These are phyloP conservation scores for Tulasnella sp. DNA, from an alignment of 768 basidiomycete genomes.

Conservation along the genomic window DNA sequence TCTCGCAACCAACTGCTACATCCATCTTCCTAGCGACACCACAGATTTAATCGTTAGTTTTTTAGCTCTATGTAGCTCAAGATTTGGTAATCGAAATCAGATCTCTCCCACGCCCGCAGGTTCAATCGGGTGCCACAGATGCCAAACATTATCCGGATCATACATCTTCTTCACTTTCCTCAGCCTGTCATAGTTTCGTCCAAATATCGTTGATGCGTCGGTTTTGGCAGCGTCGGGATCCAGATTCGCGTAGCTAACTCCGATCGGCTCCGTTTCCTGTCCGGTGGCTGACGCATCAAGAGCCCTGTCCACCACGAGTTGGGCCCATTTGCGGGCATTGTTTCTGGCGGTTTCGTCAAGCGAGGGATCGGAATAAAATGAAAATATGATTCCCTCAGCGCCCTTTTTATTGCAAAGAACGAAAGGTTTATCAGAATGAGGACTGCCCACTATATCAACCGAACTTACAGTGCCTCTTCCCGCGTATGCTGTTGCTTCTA, in stretches of 20 bases:
- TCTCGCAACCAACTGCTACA: too few relatives aligned
- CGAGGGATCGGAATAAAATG: not conserved
- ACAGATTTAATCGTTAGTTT: too few relatives aligned
- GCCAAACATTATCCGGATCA: slow-evolving; percentile 12
- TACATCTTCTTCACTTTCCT: slow-evolving; percentile 8
- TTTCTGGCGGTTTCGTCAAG: not conserved
- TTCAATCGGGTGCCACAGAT: slow-evolving; percentile 15
- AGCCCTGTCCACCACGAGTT: not conserved
- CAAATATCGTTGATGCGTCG: not conserved
- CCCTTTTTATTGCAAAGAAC: too few relatives aligned
- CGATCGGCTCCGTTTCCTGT: not conserved
- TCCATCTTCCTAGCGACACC: too few relatives aligned
- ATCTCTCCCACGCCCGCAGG: too few relatives aligned
- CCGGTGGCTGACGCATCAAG: too few relatives aligned
- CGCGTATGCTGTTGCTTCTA: too few relatives aligned
- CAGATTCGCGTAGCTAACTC: not conserved
- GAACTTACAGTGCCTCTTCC: too few relatives aligned
- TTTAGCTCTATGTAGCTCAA: too few relatives aligned
- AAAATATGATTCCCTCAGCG: not conserved
- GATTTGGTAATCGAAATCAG: too few relatives aligned
- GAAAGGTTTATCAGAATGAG: too few relatives aligned
- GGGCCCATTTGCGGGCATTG: not conserved
- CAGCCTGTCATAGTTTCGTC: slow-evolving; percentile 2
- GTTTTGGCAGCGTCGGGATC: not conserved
- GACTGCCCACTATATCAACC: too few relatives aligned